Conservation (phyloP, 2,329 filamentous ascomycete species). For the Phyllosticta capitalensis region DNA sequence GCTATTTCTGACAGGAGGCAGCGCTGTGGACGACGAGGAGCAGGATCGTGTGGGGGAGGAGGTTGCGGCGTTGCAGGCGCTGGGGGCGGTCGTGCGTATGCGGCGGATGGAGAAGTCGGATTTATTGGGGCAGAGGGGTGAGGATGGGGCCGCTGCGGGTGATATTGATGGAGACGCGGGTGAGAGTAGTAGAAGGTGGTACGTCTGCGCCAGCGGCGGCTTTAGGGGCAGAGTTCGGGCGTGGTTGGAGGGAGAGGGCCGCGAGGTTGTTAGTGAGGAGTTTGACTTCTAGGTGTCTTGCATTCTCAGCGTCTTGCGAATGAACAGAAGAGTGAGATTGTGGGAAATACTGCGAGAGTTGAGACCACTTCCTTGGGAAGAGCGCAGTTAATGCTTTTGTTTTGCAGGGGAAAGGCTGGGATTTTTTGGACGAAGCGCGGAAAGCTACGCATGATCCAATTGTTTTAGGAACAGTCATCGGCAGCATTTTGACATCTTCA, state of each 20-base stretch:
- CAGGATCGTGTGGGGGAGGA: conserved; percentile 27
- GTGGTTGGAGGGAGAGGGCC: conserved; percentile 37
- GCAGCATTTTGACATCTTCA: no score
- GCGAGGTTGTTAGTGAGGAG: conserved; percentile 40
- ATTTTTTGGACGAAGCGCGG: no score
- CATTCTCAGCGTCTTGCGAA: no score
- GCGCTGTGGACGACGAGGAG: conserved; percentile 52
- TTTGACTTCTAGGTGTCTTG: conserved; percentile 43
- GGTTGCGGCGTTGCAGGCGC: conserved; percentile 21
- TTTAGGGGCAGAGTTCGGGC: conserved; percentile 40
- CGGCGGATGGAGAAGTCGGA: conserved; percentile 42
- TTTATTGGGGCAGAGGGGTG: conserved; percentile 11
- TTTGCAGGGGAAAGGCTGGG: no score
- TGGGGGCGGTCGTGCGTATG: conserved; percentile 19
- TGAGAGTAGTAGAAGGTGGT: conserved; percentile 34
- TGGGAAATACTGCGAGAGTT: no score
- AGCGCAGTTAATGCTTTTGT: no score
- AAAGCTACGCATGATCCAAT: no score
- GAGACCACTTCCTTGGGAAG: no score
- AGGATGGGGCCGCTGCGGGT: conserved; percentile 7
- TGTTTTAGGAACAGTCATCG: no score
- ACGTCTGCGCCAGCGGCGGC: conserved; percentile 47
- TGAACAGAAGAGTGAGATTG: no score
- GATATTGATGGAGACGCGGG: conserved; percentile 24
- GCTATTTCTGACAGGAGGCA: conserved; percentile 60